Evolutionary conservation across 148 eudicot genomes (phyloP), one percentile per base, ranked within the genome.

Genomic region (Cornus controversa): DNA sequence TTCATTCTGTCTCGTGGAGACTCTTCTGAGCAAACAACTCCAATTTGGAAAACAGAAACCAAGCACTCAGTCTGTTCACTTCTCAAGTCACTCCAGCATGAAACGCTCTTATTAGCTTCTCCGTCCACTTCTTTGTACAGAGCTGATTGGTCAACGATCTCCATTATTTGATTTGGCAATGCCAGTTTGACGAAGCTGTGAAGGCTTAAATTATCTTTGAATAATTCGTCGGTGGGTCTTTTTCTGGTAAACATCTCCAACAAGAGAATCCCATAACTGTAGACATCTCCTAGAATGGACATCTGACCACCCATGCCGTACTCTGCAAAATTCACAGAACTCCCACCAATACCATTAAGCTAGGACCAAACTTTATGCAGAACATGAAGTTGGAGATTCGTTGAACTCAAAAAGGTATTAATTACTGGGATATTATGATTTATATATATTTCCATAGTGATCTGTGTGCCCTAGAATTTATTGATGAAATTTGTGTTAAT

Each of bases 211-310:
- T 15, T 10, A 23, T 29, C 72, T 10, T 69, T n/a, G 40, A 82
- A 82, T 34, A 16, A 67, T 40, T 77, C 76, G 36, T 82, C 65
- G 15, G 69, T 84, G 3, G 89, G 89, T 45, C 84, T 82, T 73
- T 77, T 87, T 23, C 85, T 87, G 0, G 85, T 82, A 45, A 87
- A 84, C 45, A 87, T 37, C 85, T 84, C 89, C 36, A 87, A 76
- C 47, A 87, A 70, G 29, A 83, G 75, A 50, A 87, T 82, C 8
- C 89, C 89, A 71, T 79, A 87, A 73, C 89, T 87, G 57, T 87
- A 87, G 53, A 85, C 86, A 72, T 87, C 89, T 68, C 89, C 89
- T 4, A 78, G 70, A 69, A 76, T 71, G 27, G 89, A 82, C 60
- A 83, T 84, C 64, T 69, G 76, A 16, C 13, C 81, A 75, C 87